A percentile compares a stretch with the other conserved stretches of the same genome.
phyloP scores from a whole-genome alignment of 1,284 basidiomycete genomes.

The Cronartium ribicola region DNA sequence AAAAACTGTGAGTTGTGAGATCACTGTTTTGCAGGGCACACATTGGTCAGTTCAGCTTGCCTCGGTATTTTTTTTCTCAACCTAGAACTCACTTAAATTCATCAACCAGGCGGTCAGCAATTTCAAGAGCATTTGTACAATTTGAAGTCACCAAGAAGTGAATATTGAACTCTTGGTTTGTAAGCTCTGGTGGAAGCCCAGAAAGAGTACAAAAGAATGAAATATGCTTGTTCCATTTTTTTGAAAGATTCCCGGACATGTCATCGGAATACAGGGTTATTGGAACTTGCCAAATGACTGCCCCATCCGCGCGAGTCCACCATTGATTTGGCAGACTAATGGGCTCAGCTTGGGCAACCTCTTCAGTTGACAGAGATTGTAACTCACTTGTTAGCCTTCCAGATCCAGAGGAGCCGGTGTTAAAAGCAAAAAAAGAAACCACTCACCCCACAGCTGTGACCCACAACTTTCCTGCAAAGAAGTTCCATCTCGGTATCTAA shows the following conservation, averaged over 20 bases:
- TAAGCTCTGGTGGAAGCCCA: not conserved
- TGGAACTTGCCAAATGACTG: not conserved
- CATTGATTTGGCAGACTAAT: not conserved
- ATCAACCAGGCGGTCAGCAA: not conserved
- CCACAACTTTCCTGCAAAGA: not conserved
- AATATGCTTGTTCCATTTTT: slow-evolving; percentile 25
- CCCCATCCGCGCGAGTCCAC: not conserved
- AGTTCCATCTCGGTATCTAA: not conserved
- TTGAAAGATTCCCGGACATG: not conserved
- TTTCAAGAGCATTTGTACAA: not conserved
- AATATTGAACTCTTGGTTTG: slow-evolving; percentile 3
- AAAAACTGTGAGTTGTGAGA: no score
- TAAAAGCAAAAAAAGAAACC: not conserved
- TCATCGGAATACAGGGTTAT: not conserved
- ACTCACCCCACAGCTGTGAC: not conserved
- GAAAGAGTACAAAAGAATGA: not conserved
- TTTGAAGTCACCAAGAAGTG: slow-evolving; percentile 12
- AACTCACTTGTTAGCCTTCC: not conserved
- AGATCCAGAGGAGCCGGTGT: not conserved
- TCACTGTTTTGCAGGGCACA: no score
- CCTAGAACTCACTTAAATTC: slow-evolving; percentile 5
- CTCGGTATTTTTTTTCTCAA: no score
- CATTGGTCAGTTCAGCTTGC: no score
- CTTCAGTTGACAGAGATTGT: not conserved
- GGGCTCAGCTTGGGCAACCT: not conserved